phyloP scores from a whole-genome alignment of 768 basidiomycete genomes.

The Phanerochaete carnosa region DNA sequence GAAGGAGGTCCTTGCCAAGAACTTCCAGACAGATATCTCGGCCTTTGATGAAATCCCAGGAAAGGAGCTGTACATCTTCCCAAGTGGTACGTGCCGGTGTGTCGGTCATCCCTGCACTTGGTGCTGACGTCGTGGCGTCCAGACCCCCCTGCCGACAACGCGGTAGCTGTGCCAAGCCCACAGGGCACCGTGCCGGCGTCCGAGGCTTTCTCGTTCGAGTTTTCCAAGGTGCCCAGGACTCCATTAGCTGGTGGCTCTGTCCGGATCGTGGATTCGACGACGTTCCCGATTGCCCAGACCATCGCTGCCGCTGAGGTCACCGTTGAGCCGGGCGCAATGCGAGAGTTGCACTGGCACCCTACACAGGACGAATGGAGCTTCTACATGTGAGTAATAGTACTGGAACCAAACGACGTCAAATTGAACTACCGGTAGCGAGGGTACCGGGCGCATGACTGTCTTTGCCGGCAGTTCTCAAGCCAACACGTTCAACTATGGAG shows the following conservation, averaged over 20 bases:
- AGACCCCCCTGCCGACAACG: conserved; percentile 15
- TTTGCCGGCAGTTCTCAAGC: conserved; percentile 36
- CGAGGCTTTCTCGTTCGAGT: conserved; percentile 46
- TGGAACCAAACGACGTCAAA: neutral
- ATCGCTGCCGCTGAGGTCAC: conserved; percentile 53
- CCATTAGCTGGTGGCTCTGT: conserved; percentile 50
- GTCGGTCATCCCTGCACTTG: neutral
- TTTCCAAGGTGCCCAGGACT: conserved; percentile 42
- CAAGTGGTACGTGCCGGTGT: conserved; percentile 24
- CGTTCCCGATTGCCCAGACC: conserved; percentile 49
- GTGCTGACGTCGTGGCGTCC: neutral
- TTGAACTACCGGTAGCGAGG: conserved; percentile 24
- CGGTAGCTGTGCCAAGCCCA: conserved; percentile 44
- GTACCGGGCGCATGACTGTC: conserved; percentile 36
- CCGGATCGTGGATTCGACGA: conserved; percentile 51
- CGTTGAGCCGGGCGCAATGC: conserved; percentile 53
- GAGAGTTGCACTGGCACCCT: conserved; percentile 47
- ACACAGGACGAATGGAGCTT: conserved; percentile 42
- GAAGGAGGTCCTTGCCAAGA: conserved; percentile 56
- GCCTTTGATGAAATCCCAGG: conserved; percentile 52
- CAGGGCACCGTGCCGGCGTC: conserved; percentile 36
- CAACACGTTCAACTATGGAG: conserved; percentile 41
- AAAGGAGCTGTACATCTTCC: conserved; percentile 51
- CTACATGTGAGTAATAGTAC: neutral
- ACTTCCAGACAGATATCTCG: conserved; percentile 45